Base-by-base conservation (phyloP, 371 early-diverging fungal species). In the Lichtheimia hyalospora region DNA sequence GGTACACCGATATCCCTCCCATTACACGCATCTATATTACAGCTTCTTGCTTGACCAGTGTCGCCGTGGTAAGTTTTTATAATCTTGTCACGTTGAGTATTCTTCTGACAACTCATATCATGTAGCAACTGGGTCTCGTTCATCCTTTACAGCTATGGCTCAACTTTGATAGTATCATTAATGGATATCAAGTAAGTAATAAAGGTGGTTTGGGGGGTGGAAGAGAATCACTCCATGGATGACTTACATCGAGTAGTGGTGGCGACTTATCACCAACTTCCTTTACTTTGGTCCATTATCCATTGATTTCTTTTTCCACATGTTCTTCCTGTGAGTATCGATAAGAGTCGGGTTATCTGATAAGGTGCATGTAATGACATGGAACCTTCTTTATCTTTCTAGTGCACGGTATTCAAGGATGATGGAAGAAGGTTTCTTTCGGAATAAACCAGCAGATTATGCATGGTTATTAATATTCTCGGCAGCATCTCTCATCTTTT, bases 401-500 rank as follows among this genome's bases (percentile, higher is more conserved):
- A 93, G 93, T 16, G 85, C 90, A 16, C 85, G 91, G 55, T 95
- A 97, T 69, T 89, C 90, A 62, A 81, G 96, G 25, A 92, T 92
- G 89, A 84, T 98, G 63, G 98, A 98, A 68, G 96, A 96, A 70
- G 96, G 94, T 0, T 93, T 92, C 56, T 96, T 90, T 74, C 84
- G 93, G 49, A 90, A 87, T 46, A 84, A 92, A 52, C 89, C 92
- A 2, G 94, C 93, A 20, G 97, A 98, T 71, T 97, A 92, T 74
- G 77, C 91, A 6, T 96, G 94, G 94, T 68, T 98, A 34, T 49
- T 96, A 49, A 64, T 90, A 25, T 70, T 92, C 41, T 85, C 90
- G 23, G 84, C 84, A 1, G 43, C 79, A 3, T 55, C 89, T 6
- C 69, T 95, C 34, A 67, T 92, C 18, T 14, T 70, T 10, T 63